These are phyloP conservation scores for Antarctomyces pellizariae DNA, from an alignment of 495 filamentous ascomycete species.

Conservation along the genomic window DNA sequence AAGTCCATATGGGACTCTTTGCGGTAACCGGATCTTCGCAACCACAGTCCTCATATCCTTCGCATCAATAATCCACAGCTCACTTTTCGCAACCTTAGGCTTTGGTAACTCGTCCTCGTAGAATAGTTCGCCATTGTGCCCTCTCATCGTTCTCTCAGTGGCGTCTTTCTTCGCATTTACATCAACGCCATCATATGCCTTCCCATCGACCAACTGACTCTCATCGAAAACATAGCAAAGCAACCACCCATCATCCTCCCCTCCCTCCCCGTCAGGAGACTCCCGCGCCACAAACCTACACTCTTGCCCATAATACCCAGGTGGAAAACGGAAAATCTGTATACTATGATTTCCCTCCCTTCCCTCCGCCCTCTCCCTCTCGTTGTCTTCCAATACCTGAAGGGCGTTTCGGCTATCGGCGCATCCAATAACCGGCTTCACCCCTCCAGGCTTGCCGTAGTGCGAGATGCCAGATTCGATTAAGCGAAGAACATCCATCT, in stretches of 20 bases:
- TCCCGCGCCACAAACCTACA: conserved; percentile 31
- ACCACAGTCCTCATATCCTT: conserved; percentile 30
- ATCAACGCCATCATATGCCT: too few species aligned
- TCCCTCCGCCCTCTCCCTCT: conserved; percentile 5
- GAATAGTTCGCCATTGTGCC: too few species aligned
- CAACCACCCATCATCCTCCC: conserved; percentile 10
- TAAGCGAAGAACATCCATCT: conserved; percentile 26
- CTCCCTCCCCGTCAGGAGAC: conserved; percentile 1
- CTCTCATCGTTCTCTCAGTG: too few species aligned
- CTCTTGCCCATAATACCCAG: conserved; percentile 37
- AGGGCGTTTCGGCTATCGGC: conserved; percentile 27
- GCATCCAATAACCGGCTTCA: conserved; percentile 24
- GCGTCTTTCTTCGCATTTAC: too few species aligned
- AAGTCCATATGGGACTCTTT: conserved; percentile 41
- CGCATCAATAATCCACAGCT: conserved; percentile 45
- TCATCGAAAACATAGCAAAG: conserved; percentile 9
- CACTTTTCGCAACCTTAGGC: conserved; percentile 22
- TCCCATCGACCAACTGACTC: too few species aligned
- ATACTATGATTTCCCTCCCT: conserved; percentile 26
- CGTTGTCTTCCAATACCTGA: conserved; percentile 16
- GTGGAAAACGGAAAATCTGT: conserved; percentile 29
- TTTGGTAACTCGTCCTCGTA: too few species aligned
- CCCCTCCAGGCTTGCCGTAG: conserved; percentile 11
- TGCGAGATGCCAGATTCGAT: conserved; percentile 19
- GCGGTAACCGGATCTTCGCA: conserved; percentile 28